Percentiles rank a stretch among this genome's conserved stretches.
These are phyloP conservation scores for Rhizopogon salebrosus DNA, from an alignment of 768 basidiomycete genomes.

Conservation along the genomic window DNA sequence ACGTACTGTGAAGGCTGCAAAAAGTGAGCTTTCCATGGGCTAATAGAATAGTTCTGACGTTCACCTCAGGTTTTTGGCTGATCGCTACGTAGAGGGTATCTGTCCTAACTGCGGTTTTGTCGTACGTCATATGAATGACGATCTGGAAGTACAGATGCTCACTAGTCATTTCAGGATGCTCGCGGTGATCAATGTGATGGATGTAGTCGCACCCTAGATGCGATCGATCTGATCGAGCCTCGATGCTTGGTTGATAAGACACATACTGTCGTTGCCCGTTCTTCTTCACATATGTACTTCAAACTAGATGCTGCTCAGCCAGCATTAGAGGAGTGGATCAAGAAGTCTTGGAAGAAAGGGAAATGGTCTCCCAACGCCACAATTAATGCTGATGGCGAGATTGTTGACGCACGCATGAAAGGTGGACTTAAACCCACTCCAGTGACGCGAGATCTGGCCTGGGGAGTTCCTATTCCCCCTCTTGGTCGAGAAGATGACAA, in stretches of 20 bases:
- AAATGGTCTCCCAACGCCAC: slow-evolving; percentile 93
- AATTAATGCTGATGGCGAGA: slow-evolving; percentile 80
- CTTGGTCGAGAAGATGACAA: slow-evolving; percentile 65
- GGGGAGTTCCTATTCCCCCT: slow-evolving; percentile 92
- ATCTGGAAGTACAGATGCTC: neutral
- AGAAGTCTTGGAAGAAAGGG: slow-evolving; percentile 68
- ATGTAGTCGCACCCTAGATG: slow-evolving; percentile 88
- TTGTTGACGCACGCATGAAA: slow-evolving; percentile 86
- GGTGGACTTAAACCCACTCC: slow-evolving; percentile 84
- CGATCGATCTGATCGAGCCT: slow-evolving; percentile 91
- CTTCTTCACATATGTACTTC: slow-evolving; percentile 89
- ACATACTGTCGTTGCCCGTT: slow-evolving; percentile 69
- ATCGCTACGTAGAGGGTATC: slow-evolving; percentile 96
- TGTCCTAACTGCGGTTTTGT: slow-evolving; percentile 92
- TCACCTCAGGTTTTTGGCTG: slow-evolving; percentile 76
- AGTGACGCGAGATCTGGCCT: slow-evolving; percentile 88
- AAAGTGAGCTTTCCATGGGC: slow-evolving; percentile 43
- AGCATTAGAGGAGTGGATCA: slow-evolving; percentile 83
- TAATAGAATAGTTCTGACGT: slow-evolving; percentile 1
- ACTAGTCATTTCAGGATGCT: slow-evolving; percentile 58
- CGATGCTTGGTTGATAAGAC: slow-evolving; percentile 83
- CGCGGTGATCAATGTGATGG: slow-evolving; percentile 98
- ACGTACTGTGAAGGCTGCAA: slow-evolving; percentile 91
- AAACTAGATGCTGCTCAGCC: slow-evolving; percentile 81
- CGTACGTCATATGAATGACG: slow-evolving; percentile 31